These are phyloP conservation scores for Podospora anserina DNA, from an alignment of 495 filamentous ascomycete genomes.

Conservation along the genomic window DNA sequence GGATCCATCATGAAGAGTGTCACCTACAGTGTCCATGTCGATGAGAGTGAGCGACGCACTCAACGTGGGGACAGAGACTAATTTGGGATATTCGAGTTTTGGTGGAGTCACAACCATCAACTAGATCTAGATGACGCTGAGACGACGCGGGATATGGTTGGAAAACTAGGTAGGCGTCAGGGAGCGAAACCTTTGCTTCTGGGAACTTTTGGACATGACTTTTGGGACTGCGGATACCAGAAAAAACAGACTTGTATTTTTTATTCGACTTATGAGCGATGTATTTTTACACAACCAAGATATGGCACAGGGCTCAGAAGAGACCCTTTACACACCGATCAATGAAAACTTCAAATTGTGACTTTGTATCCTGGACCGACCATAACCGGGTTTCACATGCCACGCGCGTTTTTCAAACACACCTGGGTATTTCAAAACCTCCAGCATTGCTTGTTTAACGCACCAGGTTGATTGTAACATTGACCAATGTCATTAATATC, in stretches of 20 bases:
- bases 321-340: background rate
- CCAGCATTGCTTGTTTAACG: background rate
- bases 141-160: background rate
- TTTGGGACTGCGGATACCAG: background rate
- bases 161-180: background rate
- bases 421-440: background rate
- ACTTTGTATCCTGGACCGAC: background rate
- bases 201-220: background rate
- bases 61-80: background rate
- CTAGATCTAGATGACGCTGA: background rate
- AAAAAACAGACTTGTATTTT: background rate
- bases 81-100: background rate
- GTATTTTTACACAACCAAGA: background rate
- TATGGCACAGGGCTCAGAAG: background rate
- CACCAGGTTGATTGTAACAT: background rate
- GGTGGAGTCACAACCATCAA: background rate
- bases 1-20: slow-evolving; percentile 46
- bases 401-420: background rate
- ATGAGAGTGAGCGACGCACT: slow-evolving; percentile 11
- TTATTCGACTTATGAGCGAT: background rate
- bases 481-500: background rate
- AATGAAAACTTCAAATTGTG: background rate
- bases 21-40: slow-evolving; percentile 44
- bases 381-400: background rate
- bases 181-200: background rate